Evolutionary conservation across 208 protist genomes (phyloP), one percentile per base, ranked within the genome.

Genomic region (Leishmania major): DNA sequence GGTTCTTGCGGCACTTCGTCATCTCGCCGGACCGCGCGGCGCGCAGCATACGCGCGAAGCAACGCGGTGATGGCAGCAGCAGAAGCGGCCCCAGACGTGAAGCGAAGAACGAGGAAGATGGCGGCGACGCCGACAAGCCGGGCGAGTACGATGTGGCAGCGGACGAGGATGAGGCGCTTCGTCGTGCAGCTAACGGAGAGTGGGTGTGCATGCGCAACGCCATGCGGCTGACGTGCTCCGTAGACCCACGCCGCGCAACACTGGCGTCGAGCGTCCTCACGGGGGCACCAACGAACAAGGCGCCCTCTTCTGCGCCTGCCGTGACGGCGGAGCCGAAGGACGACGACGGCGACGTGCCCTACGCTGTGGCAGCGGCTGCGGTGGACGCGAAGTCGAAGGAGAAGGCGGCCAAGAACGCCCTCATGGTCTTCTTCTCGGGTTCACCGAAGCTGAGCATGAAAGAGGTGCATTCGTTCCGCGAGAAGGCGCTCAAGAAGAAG

Each of bases 341-440:
- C 2, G 60, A 75, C 7, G 80, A 77, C 11, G 82, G 80, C 37
- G 77, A 59, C 13, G 81, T 13, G 51, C 51, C 43, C 7, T 28
- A 40, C 43, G 19, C 53, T 43, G 1, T 25, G 8, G 31, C 62
- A 3, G 73, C 67, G 2, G 45, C 51, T 28, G 35, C 77, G 7
- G 62, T 69, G 35, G 59, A 57, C 2, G 78, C 57, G 22, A 79
- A 62, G 17, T 28, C 73, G 49, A 83, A 53, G 64, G 82, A 51
- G 15, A 82, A 49, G 64, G 82, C 84, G 13, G 75, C 76, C 2
- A 78, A 79, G 45, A 81, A 86, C 59, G 71, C 81, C 17, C 70
- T 97, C 45, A 62, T 95, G 81, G 89, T 96, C 31, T 93, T 93
- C 83, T 97, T 97, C 85, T 88, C 87, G 10, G 88, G 78, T 3